Conservation (phyloP, 1,284 basidiomycete species). For the Pyrrhoderma noxium region DNA sequence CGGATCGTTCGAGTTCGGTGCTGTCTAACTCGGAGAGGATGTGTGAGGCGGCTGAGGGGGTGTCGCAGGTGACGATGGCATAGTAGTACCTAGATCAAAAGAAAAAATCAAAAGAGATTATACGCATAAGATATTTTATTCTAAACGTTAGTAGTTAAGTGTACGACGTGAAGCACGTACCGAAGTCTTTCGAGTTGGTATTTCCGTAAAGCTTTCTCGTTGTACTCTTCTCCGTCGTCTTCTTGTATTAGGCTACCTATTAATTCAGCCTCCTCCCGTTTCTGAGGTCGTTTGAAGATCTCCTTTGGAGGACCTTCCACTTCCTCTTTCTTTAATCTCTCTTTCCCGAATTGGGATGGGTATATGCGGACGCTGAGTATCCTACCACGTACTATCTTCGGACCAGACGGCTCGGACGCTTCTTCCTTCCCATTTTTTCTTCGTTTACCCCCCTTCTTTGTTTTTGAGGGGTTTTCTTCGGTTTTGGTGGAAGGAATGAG, state of each 20-base stretch:
- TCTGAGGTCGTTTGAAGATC: slow-evolving; percentile 53
- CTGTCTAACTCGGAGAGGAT: slow-evolving; percentile 87
- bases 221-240: slow-evolving; percentile 65
- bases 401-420: slow-evolving; percentile 6
- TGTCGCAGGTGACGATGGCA: slow-evolving; percentile 89
- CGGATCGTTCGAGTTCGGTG: slow-evolving; percentile 94
- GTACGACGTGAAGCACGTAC: no score
- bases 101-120: slow-evolving; percentile 2
- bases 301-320: slow-evolving; percentile 85
- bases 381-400: slow-evolving; percentile 43
- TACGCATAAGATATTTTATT: not conserved
- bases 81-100: slow-evolving; percentile 80
- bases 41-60: slow-evolving; percentile 69
- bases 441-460: slow-evolving; percentile 17
- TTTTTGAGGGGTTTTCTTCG: slow-evolving; percentile 17
- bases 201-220: slow-evolving; percentile 83
- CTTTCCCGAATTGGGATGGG: slow-evolving; percentile 90
- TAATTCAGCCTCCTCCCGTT: slow-evolving; percentile 48
- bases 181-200: slow-evolving; percentile 93
- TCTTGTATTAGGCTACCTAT: slow-evolving; percentile 62
- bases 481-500: slow-evolving; percentile 34
- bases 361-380: slow-evolving; percentile 79
- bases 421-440: no score
- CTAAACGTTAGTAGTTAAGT: no score
- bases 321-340: slow-evolving; percentile 83